Percentiles rank a stretch among this genome's conserved stretches.
These are phyloP conservation scores for Aristolochia californica DNA, from an alignment of 164 flowering plant species.

Conservation along the genomic window DNA sequence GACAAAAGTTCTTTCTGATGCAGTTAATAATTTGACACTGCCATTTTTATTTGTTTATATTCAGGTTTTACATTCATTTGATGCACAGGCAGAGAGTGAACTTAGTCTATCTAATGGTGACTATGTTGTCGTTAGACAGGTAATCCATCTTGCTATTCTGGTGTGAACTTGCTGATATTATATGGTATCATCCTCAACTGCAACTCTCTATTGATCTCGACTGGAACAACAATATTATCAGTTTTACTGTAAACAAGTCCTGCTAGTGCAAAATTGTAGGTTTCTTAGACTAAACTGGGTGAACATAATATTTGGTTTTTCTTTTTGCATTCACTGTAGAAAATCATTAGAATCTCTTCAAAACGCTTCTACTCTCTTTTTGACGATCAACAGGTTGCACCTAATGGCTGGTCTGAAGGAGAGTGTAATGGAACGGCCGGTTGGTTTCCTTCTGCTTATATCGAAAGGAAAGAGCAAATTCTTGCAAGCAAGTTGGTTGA, in stretches of 20 bases:
- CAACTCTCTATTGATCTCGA: too few species aligned
- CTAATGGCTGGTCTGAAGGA: conserved; percentile 88
- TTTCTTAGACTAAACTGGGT: too few species aligned
- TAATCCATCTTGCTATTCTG: conserved; percentile 9
- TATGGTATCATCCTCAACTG: too few species aligned
- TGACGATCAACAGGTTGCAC: conserved; percentile 31
- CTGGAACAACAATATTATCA: too few species aligned
- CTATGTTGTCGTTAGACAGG: conserved; percentile 66
- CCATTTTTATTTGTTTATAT: conserved; percentile 4
- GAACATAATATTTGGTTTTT: too few species aligned
- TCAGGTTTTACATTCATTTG: conserved; percentile 76
- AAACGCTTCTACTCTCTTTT: not conserved
- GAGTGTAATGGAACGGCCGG: conserved; percentile 67
- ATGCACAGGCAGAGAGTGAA: conserved; percentile 76
- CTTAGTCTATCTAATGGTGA: conserved; percentile 56
- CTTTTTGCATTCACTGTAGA: too few species aligned
- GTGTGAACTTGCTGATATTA: too few species aligned
- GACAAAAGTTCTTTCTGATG: too few species aligned
- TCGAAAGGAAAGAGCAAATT: conserved; percentile 41
- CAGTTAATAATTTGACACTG: too few species aligned
- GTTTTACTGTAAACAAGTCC: not conserved
- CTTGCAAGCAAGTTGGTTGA: conserved; percentile 26
- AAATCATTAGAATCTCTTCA: not conserved
- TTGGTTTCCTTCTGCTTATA: conserved; percentile 90
- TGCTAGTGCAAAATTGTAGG: not conserved